Percentiles rank a stretch among this genome's conserved stretches.
Conservation (phyloP, 257 asterid genomes). For the Solanum sitiens region DNA sequence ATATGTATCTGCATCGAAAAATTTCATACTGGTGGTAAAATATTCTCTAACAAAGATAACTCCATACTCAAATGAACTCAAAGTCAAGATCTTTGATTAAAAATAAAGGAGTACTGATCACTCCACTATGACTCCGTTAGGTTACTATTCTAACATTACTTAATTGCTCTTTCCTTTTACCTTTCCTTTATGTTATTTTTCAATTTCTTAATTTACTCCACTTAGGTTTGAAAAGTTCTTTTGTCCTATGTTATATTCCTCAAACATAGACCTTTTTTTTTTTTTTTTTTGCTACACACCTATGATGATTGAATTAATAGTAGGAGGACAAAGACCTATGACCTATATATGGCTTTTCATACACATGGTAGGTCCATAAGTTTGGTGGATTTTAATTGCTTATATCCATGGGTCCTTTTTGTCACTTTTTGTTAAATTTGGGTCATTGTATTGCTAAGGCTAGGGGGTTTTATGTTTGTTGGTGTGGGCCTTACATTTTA, state of each 20-base stretch:
- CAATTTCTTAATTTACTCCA: neutral
- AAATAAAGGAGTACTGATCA: too few species aligned
- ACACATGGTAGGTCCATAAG: slow-evolving; percentile 22
- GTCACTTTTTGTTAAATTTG: slow-evolving; percentile 3
- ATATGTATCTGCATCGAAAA: fast-evolving
- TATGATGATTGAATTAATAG: neutral
- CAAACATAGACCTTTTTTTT: neutral
- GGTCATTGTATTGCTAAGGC: neutral
- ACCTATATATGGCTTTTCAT: neutral
- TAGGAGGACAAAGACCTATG: neutral
- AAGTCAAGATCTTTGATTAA: fast-evolving
- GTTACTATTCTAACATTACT: neutral
- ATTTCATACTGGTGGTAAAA: fast-evolving
- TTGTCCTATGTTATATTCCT: slow-evolving; percentile 1
- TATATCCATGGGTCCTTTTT: neutral
- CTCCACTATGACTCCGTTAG: neutral
- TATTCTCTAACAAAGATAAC: neutral
- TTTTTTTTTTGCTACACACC: neutral
- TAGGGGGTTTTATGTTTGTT: neutral
- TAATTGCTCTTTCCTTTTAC: neutral
- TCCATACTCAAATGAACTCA: fast-evolving
- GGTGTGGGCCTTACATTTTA: slow-evolving; percentile 1
- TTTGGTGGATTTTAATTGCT: neutral
- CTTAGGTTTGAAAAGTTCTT: slow-evolving; percentile 1
- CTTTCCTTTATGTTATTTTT: neutral